phyloP scores from a whole-genome alignment of 2,329 filamentous ascomycete species.

The Penicillium corylophilum region DNA sequence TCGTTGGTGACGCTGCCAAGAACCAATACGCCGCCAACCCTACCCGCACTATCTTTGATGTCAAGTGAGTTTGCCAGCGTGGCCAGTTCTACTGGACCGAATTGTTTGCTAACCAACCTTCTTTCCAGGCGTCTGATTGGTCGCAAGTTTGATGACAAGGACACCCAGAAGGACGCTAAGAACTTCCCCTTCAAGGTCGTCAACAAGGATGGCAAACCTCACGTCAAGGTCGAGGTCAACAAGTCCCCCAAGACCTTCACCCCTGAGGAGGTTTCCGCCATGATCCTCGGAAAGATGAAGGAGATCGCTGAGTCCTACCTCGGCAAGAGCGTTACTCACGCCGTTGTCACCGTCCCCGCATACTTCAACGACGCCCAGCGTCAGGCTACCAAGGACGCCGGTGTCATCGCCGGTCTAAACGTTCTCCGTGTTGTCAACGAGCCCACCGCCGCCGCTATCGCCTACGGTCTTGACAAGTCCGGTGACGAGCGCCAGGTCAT shows the following conservation, averaged over 20 bases:
- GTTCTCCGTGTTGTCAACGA: constrained; percentile 97
- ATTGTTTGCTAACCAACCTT: constrained; percentile 29
- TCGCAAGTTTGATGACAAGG: constrained; percentile 78
- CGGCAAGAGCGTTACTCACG: constrained; percentile 61
- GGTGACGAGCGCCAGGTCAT: constrained; percentile 83
- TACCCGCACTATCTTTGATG: constrained; percentile 71
- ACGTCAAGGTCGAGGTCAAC: constrained; percentile 67
- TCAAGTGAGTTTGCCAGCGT: constrained; percentile 65
- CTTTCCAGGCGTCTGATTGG: constrained; percentile 73
- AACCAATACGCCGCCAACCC: constrained; percentile 87
- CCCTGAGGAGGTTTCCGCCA: constrained; percentile 66
- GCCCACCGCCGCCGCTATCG: constrained; percentile 91
- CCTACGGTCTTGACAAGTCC: constrained; percentile 88
- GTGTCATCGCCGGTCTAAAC: constrained; percentile 86
- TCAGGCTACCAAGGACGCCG: constrained; percentile 95
- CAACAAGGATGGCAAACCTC: constrained; percentile 85
- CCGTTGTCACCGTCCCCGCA: constrained; percentile 87
- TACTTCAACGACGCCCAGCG: constrained; percentile 99
- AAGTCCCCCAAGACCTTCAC: constrained; percentile 61
- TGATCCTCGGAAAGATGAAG: constrained; percentile 68
- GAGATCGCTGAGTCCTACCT: constrained; percentile 63
- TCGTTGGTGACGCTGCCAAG: constrained; percentile 97
- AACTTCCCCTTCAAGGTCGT: constrained; percentile 97
- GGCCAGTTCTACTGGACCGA: not conserved
- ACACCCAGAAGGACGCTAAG: constrained; percentile 92